Conservation (phyloP, 108 stramenopile genomes). For the Pseudonitzschia delicatissima region DNA sequence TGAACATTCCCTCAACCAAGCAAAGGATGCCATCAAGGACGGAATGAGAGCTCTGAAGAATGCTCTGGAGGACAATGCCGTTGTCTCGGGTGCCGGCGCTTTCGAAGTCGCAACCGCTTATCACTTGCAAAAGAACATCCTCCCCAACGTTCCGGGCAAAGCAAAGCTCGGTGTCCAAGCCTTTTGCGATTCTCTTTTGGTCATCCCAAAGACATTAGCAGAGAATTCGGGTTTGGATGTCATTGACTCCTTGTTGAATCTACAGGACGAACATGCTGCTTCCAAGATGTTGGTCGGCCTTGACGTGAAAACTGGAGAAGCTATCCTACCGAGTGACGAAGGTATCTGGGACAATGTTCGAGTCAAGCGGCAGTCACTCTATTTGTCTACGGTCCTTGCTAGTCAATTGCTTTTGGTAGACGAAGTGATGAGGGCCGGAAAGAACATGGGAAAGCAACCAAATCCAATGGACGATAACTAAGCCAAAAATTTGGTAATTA, state of each 20-base stretch:
- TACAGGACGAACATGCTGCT: constrained; percentile 85
- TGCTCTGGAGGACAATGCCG: constrained; percentile 89
- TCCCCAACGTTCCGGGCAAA: constrained; percentile 79
- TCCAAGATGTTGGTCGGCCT: constrained; percentile 84
- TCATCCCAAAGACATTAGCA: constrained; percentile 97
- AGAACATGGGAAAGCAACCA: constrained; percentile 87
- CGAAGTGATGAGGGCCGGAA: constrained; percentile 98
- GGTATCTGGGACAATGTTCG: constrained; percentile 98
- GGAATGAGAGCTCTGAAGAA: constrained; percentile 97
- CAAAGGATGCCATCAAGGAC: constrained; percentile 98
- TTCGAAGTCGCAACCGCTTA: constrained; percentile 92
- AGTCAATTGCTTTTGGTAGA: constrained; percentile 97
- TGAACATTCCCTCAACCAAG: constrained; percentile 94
- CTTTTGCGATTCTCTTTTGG: constrained; percentile 94
- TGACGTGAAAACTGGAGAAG: constrained; percentile 90
- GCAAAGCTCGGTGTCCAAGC: constrained; percentile 96
- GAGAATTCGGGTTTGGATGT: constrained; percentile 98
- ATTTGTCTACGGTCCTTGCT: constrained; percentile 95
- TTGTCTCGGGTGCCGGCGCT: constrained; percentile 97
- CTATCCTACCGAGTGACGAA: constrained; percentile 90
- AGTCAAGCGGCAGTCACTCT: constrained; percentile 94
- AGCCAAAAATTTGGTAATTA: neutral
- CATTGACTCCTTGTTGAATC: constrained; percentile 84
- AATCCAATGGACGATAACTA: constrained; percentile 22
- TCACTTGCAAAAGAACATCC: constrained; percentile 61